Percentiles rank a stretch among this genome's conserved stretches.
phyloP scores from a whole-genome alignment of 768 basidiomycete genomes.

The Collybiopsis confluens region DNA sequence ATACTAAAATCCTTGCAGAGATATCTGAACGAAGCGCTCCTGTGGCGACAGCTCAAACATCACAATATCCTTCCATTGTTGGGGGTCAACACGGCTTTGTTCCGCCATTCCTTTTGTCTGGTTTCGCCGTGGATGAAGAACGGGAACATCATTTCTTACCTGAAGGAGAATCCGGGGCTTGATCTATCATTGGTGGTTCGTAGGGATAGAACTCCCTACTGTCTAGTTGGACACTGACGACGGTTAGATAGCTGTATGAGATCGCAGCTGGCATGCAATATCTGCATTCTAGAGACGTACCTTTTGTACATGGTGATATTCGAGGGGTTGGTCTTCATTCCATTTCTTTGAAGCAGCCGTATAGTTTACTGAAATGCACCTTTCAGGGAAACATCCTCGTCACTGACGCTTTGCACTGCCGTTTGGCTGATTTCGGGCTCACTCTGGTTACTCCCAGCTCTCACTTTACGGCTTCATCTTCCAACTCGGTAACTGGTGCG shows the following conservation, averaged over 20 bases:
- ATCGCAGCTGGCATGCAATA: slow-evolving; percentile 30
- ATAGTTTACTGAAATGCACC: too few relatives aligned
- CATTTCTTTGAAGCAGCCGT: too few relatives aligned
- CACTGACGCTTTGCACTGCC: slow-evolving; percentile 8
- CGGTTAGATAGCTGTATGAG: slow-evolving; percentile 26
- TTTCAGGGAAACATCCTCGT: slow-evolving; percentile 18
- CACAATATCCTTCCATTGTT: slow-evolving; percentile 18
- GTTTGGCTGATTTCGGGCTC: slow-evolving; percentile 17
- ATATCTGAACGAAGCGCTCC: slow-evolving; percentile 16
- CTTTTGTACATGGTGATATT: slow-evolving; percentile 20
- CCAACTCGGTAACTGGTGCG: too few relatives aligned
- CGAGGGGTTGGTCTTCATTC: slow-evolving; percentile 15
- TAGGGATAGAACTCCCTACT: not conserved
- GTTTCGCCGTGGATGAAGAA: slow-evolving; percentile 21
- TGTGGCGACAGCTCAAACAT: slow-evolving; percentile 18
- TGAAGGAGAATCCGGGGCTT: slow-evolving; percentile 1
- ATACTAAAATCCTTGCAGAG: slow-evolving; percentile 9
- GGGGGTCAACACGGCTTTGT: slow-evolving; percentile 13
- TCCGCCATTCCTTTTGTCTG: slow-evolving; percentile 14
- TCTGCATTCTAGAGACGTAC: slow-evolving; percentile 21
- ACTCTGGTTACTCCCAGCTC: slow-evolving; percentile 5
- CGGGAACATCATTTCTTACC: slow-evolving; percentile 10
- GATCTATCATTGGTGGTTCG: not conserved
- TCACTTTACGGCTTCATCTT: not conserved
- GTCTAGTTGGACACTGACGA: not conserved